Conservation (phyloP, 164 flowering plant genomes). For the Vitis rotundifolia region DNA sequence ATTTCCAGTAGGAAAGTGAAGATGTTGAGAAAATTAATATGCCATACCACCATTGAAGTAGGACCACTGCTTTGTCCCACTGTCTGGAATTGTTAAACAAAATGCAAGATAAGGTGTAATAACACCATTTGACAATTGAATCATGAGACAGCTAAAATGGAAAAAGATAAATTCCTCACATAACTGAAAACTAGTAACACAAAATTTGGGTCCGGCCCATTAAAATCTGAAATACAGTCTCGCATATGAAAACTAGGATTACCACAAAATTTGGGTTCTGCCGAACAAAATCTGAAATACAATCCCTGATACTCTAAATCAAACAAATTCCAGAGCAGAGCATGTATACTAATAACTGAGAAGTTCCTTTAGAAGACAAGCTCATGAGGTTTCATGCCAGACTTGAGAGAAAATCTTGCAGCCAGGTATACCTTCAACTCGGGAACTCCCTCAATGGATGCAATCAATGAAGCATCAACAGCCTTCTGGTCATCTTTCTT, state of each 20-base stretch:
- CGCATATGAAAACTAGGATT: background rate
- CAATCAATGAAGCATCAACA: conserved; percentile 54
- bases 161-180: too few relatives aligned
- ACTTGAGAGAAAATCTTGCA: conserved; percentile 66
- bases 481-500: conserved; percentile 71
- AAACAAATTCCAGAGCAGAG: background rate
- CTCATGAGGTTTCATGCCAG: conserved; percentile 87
- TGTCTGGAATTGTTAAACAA: too few relatives aligned
- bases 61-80: too few relatives aligned
- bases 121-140: too few relatives aligned
- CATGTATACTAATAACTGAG: background rate
- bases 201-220: too few relatives aligned
- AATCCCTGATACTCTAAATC: background rate
- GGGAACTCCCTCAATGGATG: conserved; percentile 55
- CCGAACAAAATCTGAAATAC: conserved; percentile 5
- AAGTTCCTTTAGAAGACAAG: conserved; percentile 51
- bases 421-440: conserved; percentile 68
- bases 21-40: too few relatives aligned
- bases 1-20: too few relatives aligned
- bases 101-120: too few relatives aligned
- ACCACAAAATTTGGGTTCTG: conserved; percentile 3
- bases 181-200: too few relatives aligned
- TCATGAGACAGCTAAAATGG: too few relatives aligned
- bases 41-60: too few relatives aligned
- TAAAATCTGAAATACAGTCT: too few relatives aligned